A percentile compares a stretch with the other conserved stretches of the same genome.
Evolutionary conservation across 2,329 filamentous ascomycete genomes (phyloP).

Genomic region (Stylonectria norvegica): DNA sequence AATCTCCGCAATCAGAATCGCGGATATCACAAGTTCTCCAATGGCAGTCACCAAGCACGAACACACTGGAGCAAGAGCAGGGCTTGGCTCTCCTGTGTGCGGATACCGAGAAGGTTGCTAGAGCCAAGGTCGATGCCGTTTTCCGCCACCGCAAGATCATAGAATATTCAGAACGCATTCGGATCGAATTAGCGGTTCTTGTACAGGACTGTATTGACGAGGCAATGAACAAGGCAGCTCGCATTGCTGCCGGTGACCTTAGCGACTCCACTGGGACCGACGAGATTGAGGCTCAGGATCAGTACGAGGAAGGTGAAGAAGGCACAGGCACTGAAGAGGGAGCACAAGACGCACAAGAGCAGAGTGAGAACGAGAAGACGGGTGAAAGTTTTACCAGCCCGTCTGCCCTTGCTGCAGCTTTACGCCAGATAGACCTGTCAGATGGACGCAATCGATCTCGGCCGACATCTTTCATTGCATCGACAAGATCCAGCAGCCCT

Average conservation of each 20-base stretch:
- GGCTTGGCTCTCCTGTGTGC: slow-evolving; percentile 82
- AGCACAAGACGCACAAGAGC: slow-evolving; percentile 9
- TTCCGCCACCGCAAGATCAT: slow-evolving; percentile 88
- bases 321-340: slow-evolving; percentile 28
- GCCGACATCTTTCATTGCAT: slow-evolving; percentile 56
- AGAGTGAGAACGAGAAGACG: slow-evolving; percentile 40
- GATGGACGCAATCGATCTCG: slow-evolving; percentile 38
- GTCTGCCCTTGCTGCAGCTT: slow-evolving; percentile 54
- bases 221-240: slow-evolving; percentile 83
- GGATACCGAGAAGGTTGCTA: slow-evolving; percentile 82
- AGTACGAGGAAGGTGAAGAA: slow-evolving; percentile 33
- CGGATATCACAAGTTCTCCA: slow-evolving; percentile 91
- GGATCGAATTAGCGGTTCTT: slow-evolving; percentile 85
- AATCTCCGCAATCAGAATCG: slow-evolving; percentile 94
- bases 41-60: slow-evolving; percentile 92
- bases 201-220: slow-evolving; percentile 96
- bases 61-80: slow-evolving; percentile 89
- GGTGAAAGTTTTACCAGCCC: slow-evolving; percentile 33
- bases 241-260: slow-evolving; percentile 78
- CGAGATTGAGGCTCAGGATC: slow-evolving; percentile 41
- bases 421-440: slow-evolving; percentile 40
- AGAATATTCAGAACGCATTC: slow-evolving; percentile 93
- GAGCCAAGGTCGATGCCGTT: slow-evolving; percentile 88
- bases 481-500: slow-evolving; percentile 84
- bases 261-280: slow-evolving; percentile 71